Percentiles rank a stretch among this genome's conserved stretches.
phyloP scores from a whole-genome alignment of 139 green algal genomes.

The Chlamydomonas sphaeroides region DNA sequence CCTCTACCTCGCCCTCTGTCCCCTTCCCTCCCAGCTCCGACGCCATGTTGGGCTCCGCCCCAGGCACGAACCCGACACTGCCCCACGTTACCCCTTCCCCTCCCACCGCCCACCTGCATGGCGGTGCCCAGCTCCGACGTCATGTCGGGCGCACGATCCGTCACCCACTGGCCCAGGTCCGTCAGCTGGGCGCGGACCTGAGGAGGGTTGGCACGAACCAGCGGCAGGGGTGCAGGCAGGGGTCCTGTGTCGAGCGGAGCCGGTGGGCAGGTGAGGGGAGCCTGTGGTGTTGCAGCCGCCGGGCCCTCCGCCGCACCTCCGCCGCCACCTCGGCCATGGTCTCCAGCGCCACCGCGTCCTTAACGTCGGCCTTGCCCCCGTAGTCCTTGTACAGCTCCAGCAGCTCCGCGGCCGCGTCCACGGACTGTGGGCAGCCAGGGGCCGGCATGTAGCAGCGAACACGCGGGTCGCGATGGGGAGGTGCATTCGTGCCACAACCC shows the following conservation, averaged over 20 bases:
- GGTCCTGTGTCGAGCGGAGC: not conserved
- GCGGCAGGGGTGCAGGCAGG: not conserved
- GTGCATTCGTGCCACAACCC: too few relatives aligned
- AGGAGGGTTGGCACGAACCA: not conserved
- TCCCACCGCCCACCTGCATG: conserved; percentile 3
- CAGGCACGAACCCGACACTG: too few relatives aligned
- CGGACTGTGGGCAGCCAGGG: too few relatives aligned
- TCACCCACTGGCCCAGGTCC: conserved; percentile 17
- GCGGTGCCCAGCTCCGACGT: not conserved
- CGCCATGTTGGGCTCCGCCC: too few relatives aligned
- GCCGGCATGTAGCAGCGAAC: too few relatives aligned
- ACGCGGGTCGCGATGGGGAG: too few relatives aligned
- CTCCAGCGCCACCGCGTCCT: conserved; percentile 40
- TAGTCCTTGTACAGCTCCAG: conserved; percentile 55
- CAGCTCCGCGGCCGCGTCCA: conserved; percentile 43
- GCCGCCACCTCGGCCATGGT: not conserved
- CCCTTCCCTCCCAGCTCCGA: too few relatives aligned
- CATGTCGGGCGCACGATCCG: not conserved
- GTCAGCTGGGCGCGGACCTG: conserved; percentile 11
- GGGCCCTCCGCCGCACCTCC: not conserved
- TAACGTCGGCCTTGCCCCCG: conserved; percentile 43
- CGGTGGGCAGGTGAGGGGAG: too few relatives aligned
- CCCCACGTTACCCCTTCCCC: too few relatives aligned
- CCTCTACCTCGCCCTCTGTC: too few relatives aligned
- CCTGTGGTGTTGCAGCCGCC: too few relatives aligned